Base-by-base conservation (phyloP, 2,329 filamentous ascomycete genomes). In the Thelonectria rubi region DNA sequence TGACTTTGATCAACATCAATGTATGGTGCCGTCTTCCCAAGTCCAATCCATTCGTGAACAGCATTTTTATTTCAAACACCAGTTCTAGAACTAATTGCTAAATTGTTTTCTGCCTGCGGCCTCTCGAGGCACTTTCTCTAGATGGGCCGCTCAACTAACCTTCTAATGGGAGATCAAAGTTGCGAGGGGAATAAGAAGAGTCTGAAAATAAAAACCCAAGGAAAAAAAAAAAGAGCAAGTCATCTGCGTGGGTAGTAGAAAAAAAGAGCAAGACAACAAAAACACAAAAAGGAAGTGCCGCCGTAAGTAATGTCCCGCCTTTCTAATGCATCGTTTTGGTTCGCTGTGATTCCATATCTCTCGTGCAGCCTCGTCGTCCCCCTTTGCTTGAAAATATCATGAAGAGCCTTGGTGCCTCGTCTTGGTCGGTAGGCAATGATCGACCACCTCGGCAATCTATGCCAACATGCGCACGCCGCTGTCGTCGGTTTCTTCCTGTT, bases 381-480 rank as follows among this genome's bases (percentile, higher is more conserved):
- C 57, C 64, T 63, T 65, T 37, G 11, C 15, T 47, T 21, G 2
- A 30, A 57, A 68, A 70, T 57, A 66, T 72, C 66, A 64, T 71
- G 62, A 71, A 59, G 58, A 55, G 60, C 51, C 62, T 48, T 47
- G 60, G 40, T 47, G 61, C 32, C 48, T 55, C 24, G 51, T 66
- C 63, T 62, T 64, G 59, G 61, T 55, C 54, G 65, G 58, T 49
- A 70, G 60, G 62, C 69, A 67, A 60, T 52, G 66, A 49, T 60
- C 61, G 51, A 60, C 54, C 40, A 63, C 57, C 55, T 60, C 58
- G 47, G 73, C 65, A 58, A 67, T 66, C 75, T 77, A 78, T 48
- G 69, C 72, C 59, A 73, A 69, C 72, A 77, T 66, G 63, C 70
- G 69, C 48, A 75, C 59, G 32, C 70, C 68, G 50, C 68, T 70